Percentiles rank a stretch among this genome's conserved stretches.
Evolutionary conservation across 169 alveolate genomes (phyloP).

Genomic region (Plasmodium gonderi): DNA sequence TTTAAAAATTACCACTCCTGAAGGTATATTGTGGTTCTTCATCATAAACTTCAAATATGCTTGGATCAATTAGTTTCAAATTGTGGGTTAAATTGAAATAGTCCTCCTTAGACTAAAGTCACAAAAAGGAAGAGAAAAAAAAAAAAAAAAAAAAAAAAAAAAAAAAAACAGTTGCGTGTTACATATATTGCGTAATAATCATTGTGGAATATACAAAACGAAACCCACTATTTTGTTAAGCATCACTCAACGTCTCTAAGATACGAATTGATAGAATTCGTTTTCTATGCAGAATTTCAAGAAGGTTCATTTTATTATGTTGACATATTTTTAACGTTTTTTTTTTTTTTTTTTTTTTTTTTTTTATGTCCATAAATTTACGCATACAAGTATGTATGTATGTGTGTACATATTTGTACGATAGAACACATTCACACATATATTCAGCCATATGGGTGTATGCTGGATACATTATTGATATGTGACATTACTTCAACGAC

Average conservation of each 20-base stretch:
- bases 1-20: constrained; percentile 23
- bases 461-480: neutral
- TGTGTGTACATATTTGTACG: neutral
- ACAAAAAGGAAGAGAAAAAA: neutral
- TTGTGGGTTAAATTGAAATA: constrained; percentile 31
- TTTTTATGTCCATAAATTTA: neutral
- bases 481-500: constrained; percentile 22
- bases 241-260: too few relatives aligned
- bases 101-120: constrained; percentile 47
- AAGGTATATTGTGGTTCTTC: constrained; percentile 52
- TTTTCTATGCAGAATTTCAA: too few relatives aligned
- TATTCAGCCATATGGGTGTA: neutral
- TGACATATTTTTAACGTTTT: too few relatives aligned
- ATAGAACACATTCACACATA: neutral
- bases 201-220: too few relatives aligned
- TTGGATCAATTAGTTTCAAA: constrained; percentile 56
- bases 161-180: neutral
- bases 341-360: too few relatives aligned
- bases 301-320: too few relatives aligned
- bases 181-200: neutral
- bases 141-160: neutral
- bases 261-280: too few relatives aligned
- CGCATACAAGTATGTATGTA: neutral
- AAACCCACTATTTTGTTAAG: too few relatives aligned
- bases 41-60: constrained; percentile 54